Percentiles rank a stretch among this genome's conserved stretches.
These are phyloP conservation scores for Penicillium robsamsonii DNA, from an alignment of 495 filamentous ascomycete species.

Conservation along the genomic window DNA sequence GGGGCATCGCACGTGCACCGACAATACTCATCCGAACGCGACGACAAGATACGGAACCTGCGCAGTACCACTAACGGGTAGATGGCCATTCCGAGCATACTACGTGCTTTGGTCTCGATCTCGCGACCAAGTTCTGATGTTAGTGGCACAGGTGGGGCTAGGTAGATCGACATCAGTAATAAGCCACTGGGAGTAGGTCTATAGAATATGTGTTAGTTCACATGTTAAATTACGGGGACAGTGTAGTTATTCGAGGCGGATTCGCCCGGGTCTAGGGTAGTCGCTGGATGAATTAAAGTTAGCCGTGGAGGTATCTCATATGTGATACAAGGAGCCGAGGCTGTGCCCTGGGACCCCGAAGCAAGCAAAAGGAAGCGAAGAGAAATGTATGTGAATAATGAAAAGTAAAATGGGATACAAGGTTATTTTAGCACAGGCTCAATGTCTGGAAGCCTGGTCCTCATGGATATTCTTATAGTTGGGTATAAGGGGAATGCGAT, in stretches of 20 bases:
- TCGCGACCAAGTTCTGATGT: neutral
- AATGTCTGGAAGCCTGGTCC: constrained; percentile 41
- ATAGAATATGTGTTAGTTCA: constrained; percentile 41
- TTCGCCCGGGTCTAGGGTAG: constrained; percentile 23
- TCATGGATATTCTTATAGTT: constrained; percentile 41
- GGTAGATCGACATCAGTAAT: constrained; percentile 44
- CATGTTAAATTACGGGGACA: constrained; percentile 16
- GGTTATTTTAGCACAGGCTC: constrained; percentile 41
- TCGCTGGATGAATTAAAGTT: constrained; percentile 6
- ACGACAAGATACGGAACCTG: constrained; percentile 38
- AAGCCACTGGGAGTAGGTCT: constrained; percentile 37
- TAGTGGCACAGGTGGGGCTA: constrained; percentile 23
- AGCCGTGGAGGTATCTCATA: neutral
- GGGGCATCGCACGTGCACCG: constrained; percentile 38
- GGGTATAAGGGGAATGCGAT: constrained; percentile 45
- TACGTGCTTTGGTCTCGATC: neutral
- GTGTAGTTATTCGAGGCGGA: constrained; percentile 37
- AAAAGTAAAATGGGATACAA: constrained; percentile 28
- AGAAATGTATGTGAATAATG: neutral
- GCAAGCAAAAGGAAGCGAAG: neutral
- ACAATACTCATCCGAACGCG: constrained; percentile 39
- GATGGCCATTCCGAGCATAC: constrained; percentile 10
- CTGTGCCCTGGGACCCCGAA: neutral
- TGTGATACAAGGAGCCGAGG: neutral
- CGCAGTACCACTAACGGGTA: constrained; percentile 32